Percentiles rank a stretch among this genome's conserved stretches.
These are phyloP conservation scores for Amaranthus tricolor DNA, from an alignment of 179 eudicot genomes.

Conservation along the genomic window DNA sequence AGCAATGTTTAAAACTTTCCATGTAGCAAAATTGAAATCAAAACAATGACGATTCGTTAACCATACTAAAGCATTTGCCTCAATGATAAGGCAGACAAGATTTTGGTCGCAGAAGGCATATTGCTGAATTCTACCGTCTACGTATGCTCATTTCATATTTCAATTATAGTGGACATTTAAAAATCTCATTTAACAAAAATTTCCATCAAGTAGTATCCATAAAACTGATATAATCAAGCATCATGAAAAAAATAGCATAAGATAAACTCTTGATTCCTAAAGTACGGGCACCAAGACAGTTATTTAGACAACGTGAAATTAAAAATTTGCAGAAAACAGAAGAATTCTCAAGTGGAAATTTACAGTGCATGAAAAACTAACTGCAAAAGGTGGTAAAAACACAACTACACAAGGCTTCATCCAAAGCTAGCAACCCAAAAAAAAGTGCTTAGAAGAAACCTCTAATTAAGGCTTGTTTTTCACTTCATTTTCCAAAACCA, in stretches of 20 bases:
- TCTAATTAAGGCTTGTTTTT: not conserved
- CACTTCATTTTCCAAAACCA: not conserved
- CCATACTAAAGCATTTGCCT: not conserved
- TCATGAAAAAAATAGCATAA: too few species aligned
- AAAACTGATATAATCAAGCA: too few species aligned
- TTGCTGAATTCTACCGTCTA: not conserved
- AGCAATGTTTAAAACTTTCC: not conserved
- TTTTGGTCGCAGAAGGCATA: conserved; percentile 1
- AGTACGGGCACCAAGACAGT: too few species aligned
- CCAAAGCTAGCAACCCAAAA: not conserved
- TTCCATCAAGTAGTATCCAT: too few species aligned
- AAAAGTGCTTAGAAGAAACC: not conserved
- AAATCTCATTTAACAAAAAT: not conserved
- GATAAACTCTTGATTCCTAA: too few species aligned
- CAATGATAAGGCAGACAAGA: conserved; percentile 11
- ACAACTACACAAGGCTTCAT: not conserved
- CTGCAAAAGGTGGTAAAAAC: not conserved
- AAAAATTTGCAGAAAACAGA: too few species aligned
- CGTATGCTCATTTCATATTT: conserved; percentile 3
- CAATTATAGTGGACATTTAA: not conserved
- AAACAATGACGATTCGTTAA: not conserved
- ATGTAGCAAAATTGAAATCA: not conserved
- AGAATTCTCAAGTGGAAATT: not conserved
- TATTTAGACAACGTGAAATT: too few species aligned
- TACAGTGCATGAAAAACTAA: not conserved